phyloP scores from a whole-genome alignment of 2,329 filamentous ascomycete genomes.

The Aspergillus tanneri region DNA sequence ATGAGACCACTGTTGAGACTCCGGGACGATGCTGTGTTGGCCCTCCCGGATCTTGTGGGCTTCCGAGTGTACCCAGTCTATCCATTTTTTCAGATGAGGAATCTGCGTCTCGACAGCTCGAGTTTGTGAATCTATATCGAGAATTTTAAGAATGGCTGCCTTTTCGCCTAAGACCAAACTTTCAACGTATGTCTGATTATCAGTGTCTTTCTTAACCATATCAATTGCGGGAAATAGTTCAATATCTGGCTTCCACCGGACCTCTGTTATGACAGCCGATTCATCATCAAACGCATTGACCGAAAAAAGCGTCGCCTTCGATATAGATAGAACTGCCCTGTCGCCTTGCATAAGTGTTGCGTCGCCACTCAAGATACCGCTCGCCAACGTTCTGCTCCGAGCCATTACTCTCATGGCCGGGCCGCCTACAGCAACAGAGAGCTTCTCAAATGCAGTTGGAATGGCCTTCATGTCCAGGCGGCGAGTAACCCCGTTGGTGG shows the following conservation, averaged over 20 bases:
- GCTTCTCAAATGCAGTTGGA: slow-evolving; percentile 5
- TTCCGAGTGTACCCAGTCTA: background rate
- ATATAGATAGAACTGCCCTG: too few species aligned
- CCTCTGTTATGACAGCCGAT: too few species aligned
- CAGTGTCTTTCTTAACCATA: background rate
- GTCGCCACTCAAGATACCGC: too few species aligned
- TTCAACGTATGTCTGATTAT: background rate
- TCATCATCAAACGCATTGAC: too few species aligned
- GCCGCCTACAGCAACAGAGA: slow-evolving; percentile 2
- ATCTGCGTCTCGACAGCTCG: background rate
- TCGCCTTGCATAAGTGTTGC: too few species aligned
- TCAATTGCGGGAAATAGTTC: background rate
- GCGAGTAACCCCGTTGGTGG: slow-evolving; percentile 7
- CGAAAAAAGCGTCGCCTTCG: background rate
- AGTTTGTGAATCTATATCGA: background rate
- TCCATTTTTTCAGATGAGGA: background rate
- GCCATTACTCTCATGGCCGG: too few species aligned
- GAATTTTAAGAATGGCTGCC: background rate
- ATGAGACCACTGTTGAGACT: background rate
- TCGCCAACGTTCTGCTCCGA: too few species aligned
- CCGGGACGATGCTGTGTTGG: background rate
- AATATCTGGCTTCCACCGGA: background rate
- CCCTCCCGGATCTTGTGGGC: background rate
- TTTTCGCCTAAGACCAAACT: background rate
- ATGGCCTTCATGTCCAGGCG: background rate